Evolutionary conservation across 2,329 filamentous ascomycete species (phyloP).

Genomic region (Cladorrhinum sp.): DNA sequence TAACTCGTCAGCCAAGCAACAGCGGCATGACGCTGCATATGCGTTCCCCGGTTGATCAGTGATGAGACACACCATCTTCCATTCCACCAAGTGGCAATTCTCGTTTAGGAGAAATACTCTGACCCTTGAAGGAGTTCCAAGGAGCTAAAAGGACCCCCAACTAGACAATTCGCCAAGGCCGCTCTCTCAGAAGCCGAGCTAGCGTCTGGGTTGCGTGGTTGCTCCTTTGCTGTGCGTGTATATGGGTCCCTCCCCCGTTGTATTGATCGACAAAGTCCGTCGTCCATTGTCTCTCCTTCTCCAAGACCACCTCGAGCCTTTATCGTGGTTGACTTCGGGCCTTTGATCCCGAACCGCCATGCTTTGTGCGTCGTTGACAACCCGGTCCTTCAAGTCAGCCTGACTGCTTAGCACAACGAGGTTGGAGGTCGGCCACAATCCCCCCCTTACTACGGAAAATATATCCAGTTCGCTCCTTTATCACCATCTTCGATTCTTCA

Average conservation of each 20-base stretch:
- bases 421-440: background rate
- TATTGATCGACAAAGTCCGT: background rate
- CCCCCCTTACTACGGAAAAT: background rate
- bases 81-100: background rate
- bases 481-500: background rate
- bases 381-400: no score
- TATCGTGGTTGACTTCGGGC: background rate
- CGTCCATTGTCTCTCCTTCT: conserved; percentile 1
- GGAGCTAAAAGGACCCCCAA: background rate
- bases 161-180: conserved; percentile 6
- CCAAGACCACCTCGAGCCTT: background rate
- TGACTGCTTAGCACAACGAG: background rate
- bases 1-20: background rate
- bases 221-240: background rate
- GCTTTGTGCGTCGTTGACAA: no score
- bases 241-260: background rate
- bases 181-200: conserved; percentile 2
- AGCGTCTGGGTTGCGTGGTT: background rate
- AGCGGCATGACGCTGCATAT: conserved; percentile 6
- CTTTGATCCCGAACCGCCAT: background rate
- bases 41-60: background rate
- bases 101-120: background rate
- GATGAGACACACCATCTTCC: conserved; percentile 1
- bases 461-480: background rate
- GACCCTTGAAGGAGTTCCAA: background rate